Evolutionary conservation across 148 eudicot genomes (phyloP).

Genomic region (Amaranthus hypochondriacus): DNA sequence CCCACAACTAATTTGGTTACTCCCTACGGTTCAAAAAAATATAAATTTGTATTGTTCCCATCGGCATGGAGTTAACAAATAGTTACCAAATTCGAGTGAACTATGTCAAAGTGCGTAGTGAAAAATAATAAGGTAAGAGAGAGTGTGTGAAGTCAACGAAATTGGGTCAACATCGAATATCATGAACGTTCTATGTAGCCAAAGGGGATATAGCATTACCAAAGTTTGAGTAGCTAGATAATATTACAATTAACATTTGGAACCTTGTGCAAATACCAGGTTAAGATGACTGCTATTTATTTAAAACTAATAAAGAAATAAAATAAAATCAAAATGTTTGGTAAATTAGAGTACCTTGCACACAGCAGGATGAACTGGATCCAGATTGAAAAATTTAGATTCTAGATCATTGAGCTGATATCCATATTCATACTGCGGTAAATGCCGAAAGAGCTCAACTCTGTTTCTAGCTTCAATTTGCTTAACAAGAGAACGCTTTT

Average conservation of each 20-base stretch:
- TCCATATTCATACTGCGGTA: conserved; percentile 91
- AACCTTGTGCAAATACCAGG: not conserved
- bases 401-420: conserved; percentile 63
- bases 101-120: too few species aligned
- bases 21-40: too few species aligned
- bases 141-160: too few species aligned
- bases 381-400: conserved; percentile 61
- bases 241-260: not conserved
- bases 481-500: conserved; percentile 63
- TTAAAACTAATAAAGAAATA: not conserved
- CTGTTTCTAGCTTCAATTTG: conserved; percentile 75
- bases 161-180: too few species aligned
- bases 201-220: too few species aligned
- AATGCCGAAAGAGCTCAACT: conserved; percentile 79
- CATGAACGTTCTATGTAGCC: too few species aligned
- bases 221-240: not conserved
- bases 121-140: too few species aligned
- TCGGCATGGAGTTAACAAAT: too few species aligned
- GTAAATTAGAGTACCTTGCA: conserved; percentile 54
- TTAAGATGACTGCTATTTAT: not conserved
- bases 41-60: too few species aligned
- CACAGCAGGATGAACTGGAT: conserved; percentile 78
- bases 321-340: not conserved
- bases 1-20: too few species aligned
- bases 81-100: too few species aligned